These are phyloP conservation scores for Penicillium psychrosexuale DNA, from an alignment of 2,329 filamentous ascomycete species.

Conservation along the genomic window DNA sequence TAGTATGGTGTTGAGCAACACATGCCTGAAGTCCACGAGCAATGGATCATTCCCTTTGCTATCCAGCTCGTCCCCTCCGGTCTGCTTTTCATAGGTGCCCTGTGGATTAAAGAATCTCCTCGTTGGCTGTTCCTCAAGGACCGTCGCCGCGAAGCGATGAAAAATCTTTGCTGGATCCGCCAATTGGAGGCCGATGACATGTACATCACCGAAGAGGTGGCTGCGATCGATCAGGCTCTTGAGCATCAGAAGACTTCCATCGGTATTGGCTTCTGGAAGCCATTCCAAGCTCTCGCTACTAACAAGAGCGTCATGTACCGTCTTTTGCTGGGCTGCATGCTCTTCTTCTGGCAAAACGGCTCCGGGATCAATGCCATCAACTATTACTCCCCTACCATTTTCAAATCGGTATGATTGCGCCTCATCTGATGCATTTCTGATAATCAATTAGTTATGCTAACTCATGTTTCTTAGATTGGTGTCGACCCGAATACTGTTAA, in stretches of 20 bases:
- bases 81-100: slow-evolving; percentile 50
- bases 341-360: slow-evolving; percentile 79
- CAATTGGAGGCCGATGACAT: slow-evolving; percentile 41
- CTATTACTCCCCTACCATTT: slow-evolving; percentile 69
- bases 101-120: slow-evolving; percentile 62
- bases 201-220: slow-evolving; percentile 71
- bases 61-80: slow-evolving; percentile 34
- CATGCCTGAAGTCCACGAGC: slow-evolving; percentile 26
- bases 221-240: slow-evolving; percentile 65
- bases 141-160: slow-evolving; percentile 62
- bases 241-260: slow-evolving; percentile 61
- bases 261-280: slow-evolving; percentile 71
- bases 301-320: slow-evolving; percentile 63
- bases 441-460: slow-evolving; percentile 3
- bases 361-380: slow-evolving; percentile 77
- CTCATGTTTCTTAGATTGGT: slow-evolving; percentile 46
- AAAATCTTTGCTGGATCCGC: slow-evolving; percentile 50
- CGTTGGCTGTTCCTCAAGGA: slow-evolving; percentile 67
- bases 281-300: slow-evolving; percentile 57
- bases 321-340: slow-evolving; percentile 68
- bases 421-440: neutral
- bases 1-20: slow-evolving; percentile 51
- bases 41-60: slow-evolving; percentile 37
- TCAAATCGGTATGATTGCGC: slow-evolving; percentile 39
- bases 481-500: slow-evolving; percentile 55